phyloP scores from a whole-genome alignment of 192 early-diverging fungal species.

The Umbelopsis isabellina region DNA sequence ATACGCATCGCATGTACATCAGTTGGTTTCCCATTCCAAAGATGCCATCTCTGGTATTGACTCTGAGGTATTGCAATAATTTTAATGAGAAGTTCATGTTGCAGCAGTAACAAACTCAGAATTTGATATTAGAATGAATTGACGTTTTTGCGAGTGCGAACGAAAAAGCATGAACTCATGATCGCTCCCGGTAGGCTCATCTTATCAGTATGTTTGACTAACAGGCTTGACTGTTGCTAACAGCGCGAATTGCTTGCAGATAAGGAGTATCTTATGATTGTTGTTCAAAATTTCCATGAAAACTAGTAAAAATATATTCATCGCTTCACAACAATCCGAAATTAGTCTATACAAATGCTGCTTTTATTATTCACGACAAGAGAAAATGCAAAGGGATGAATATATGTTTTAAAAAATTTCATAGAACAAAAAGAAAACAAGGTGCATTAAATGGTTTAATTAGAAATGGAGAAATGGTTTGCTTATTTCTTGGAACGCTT shows the following conservation, averaged over 20 bases:
- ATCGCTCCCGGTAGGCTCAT: slow-evolving; percentile 76
- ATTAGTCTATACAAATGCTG: slow-evolving; percentile 18
- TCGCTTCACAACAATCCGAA: not conserved
- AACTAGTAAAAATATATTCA: not conserved
- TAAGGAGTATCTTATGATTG: slow-evolving; percentile 83
- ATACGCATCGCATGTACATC: slow-evolving; percentile 84
- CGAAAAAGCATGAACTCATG: slow-evolving; percentile 97
- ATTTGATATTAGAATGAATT: slow-evolving; percentile 75
- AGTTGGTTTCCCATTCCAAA: slow-evolving; percentile 76
- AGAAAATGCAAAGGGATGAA: not conserved
- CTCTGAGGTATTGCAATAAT: slow-evolving; percentile 61
- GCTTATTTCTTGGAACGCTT: slow-evolving; percentile 29
- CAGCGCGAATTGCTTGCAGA: slow-evolving; percentile 50
- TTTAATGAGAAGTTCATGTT: not conserved
- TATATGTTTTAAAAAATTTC: slow-evolving; percentile 8
- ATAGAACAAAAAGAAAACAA: not conserved
- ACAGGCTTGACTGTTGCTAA: not conserved
- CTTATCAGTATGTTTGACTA: not conserved
- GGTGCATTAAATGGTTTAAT: not conserved
- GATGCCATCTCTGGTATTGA: slow-evolving; percentile 82
- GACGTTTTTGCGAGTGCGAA: slow-evolving; percentile 90
- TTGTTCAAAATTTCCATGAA: slow-evolving; percentile 66
- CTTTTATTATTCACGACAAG: slow-evolving; percentile 25
- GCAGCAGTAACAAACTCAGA: not conserved
- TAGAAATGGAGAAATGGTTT: not conserved